A percentile compares a stretch with the other conserved stretches of the same genome.
phyloP scores from a whole-genome alignment of 768 basidiomycete species.

The Pholiota conissans region DNA sequence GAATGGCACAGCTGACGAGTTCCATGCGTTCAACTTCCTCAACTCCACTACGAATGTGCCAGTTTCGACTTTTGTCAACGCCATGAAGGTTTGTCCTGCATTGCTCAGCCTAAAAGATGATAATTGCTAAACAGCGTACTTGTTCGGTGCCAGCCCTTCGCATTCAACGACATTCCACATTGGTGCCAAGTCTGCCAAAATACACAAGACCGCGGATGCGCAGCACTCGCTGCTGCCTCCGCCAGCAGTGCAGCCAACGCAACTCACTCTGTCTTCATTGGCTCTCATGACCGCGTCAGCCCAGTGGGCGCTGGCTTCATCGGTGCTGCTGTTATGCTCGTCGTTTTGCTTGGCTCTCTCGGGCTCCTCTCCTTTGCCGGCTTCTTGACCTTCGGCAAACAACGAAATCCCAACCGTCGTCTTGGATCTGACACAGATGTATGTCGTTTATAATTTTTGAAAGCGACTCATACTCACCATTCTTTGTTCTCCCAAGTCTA shows the following conservation, averaged over 20 bases:
- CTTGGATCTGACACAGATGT: conserved; percentile 3
- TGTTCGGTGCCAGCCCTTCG: conserved; percentile 36
- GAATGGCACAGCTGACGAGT: conserved; percentile 60
- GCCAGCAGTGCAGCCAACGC: too few relatives aligned
- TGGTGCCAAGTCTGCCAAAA: conserved; percentile 67
- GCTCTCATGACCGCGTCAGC: conserved; percentile 38
- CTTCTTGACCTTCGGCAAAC: conserved; percentile 27
- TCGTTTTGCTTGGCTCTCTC: conserved; percentile 37
- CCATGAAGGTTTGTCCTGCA: conserved; percentile 29
- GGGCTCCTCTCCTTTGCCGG: conserved; percentile 42
- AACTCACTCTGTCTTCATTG: conserved; percentile 20
- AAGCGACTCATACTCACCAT: not conserved
- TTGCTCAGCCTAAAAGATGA: not conserved
- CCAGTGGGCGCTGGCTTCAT: conserved; percentile 68
- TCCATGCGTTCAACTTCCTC: conserved; percentile 49
- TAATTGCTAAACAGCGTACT: not conserved
- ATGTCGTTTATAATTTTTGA: not conserved
- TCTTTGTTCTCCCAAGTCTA: not conserved
- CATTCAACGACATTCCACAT: conserved; percentile 48
- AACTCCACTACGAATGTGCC: conserved; percentile 45
- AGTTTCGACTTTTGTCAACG: conserved; percentile 48
- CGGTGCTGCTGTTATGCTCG: conserved; percentile 57
- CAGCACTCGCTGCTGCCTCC: conserved; percentile 37
- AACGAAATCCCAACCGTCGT: not conserved
- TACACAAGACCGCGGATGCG: conserved; percentile 57